These are phyloP conservation scores for Nakazawaea ambrosiae DNA, from an alignment of 805 yeast species.

Conservation along the genomic window DNA sequence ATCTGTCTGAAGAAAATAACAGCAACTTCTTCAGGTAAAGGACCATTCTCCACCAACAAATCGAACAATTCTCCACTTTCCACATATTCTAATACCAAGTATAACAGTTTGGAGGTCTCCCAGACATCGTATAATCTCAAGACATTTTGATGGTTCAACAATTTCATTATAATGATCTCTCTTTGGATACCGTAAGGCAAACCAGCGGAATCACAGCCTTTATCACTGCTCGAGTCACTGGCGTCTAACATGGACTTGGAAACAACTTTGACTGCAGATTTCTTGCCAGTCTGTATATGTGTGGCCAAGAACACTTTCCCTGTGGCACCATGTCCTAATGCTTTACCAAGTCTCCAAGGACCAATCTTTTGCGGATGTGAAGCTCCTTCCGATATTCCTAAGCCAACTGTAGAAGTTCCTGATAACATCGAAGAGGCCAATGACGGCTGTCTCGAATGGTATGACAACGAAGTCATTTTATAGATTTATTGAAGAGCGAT, in stretches of 20 bases:
- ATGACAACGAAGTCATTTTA: slow-evolving; percentile 14
- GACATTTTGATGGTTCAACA: slow-evolving; percentile 88
- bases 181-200: slow-evolving; percentile 94
- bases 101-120: slow-evolving; percentile 91
- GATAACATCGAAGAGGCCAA: slow-evolving; percentile 50
- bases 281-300: slow-evolving; percentile 59
- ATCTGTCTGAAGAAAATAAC: slow-evolving; percentile 73
- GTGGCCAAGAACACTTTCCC: slow-evolving; percentile 75
- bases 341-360: slow-evolving; percentile 77
- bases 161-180: slow-evolving; percentile 95
- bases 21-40: slow-evolving; percentile 66
- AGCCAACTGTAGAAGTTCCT: slow-evolving; percentile 28
- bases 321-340: slow-evolving; percentile 78
- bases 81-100: slow-evolving; percentile 71
- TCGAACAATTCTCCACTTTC: slow-evolving; percentile 88
- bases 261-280: slow-evolving; percentile 80
- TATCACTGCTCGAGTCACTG: slow-evolving; percentile 18
- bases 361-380: slow-evolving; percentile 53
- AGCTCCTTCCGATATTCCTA: slow-evolving; percentile 18
- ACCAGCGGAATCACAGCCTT: slow-evolving; percentile 44
- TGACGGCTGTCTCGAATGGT: slow-evolving; percentile 54
- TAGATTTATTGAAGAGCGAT: too few relatives aligned
- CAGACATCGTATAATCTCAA: slow-evolving; percentile 94
- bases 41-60: slow-evolving; percentile 63
- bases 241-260: slow-evolving; percentile 48